Evolutionary conservation across 441 rosid species (phyloP).

Genomic region (Francoa sonchifolia): DNA sequence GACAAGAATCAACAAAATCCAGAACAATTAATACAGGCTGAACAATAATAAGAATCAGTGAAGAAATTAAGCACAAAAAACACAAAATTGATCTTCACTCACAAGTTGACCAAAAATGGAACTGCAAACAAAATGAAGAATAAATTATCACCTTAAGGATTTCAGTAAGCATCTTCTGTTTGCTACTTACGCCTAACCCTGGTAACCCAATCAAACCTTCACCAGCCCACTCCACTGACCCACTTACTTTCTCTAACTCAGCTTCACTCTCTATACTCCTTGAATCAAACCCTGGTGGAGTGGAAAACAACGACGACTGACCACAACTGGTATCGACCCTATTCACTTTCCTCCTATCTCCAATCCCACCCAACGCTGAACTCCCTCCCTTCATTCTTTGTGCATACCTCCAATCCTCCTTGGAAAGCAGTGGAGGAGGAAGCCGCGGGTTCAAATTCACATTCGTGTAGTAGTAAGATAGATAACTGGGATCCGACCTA

Average conservation of each 20-base stretch:
- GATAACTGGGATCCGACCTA: constrained; percentile 86
- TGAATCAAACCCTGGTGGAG: constrained; percentile 81
- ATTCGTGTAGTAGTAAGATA: constrained; percentile 65
- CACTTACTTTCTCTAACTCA: constrained; percentile 26
- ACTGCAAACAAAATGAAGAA: no score
- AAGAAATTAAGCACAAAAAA: no score
- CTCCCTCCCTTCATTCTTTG: constrained; percentile 71
- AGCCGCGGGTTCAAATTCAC: constrained; percentile 88
- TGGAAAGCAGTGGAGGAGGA: constrained; percentile 87
- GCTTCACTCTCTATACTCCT: constrained; percentile 45
- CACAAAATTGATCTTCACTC: no score
- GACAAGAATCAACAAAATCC: no score
- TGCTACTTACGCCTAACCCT: constrained; percentile 57
- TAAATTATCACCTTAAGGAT: constrained; percentile 92
- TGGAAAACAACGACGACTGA: constrained; percentile 56
- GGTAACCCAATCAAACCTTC: constrained; percentile 83
- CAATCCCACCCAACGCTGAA: constrained; percentile 58
- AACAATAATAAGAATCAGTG: no score
- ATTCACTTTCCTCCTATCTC: constrained; percentile 61
- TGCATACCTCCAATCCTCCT: constrained; percentile 76
- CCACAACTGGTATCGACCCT: constrained; percentile 32
- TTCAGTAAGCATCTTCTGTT: constrained; percentile 74
- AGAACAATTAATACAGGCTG: no score
- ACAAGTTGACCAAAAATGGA: no score
- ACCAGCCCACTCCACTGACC: constrained; percentile 61